phyloP scores from a whole-genome alignment of 495 filamentous ascomycete species.

The Podospora fimiseda region DNA sequence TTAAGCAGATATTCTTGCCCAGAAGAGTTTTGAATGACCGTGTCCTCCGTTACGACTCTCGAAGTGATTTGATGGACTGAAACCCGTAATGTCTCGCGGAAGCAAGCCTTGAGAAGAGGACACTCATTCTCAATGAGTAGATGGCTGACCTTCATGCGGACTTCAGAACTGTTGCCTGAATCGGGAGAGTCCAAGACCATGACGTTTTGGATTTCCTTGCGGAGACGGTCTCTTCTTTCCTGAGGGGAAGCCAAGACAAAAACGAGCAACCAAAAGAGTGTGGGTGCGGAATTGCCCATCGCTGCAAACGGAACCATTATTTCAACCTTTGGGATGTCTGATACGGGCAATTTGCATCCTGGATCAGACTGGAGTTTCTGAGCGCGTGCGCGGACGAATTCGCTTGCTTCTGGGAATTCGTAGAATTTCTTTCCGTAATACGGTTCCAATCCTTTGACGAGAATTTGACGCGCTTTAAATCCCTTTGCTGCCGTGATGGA shows the following conservation, averaged over 20 bases:
- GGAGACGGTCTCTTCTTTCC: background rate
- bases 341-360: background rate
- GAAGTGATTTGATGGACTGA: conserved; percentile 11
- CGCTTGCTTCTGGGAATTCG: background rate
- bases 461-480: background rate
- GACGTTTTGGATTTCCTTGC: conserved; percentile 11
- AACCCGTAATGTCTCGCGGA: conserved; percentile 10
- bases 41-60: conserved; percentile 12
- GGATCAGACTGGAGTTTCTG: conserved; percentile 3
- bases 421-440: conserved; percentile 6
- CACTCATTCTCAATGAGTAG: conserved; percentile 11
- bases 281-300: conserved; percentile 13
- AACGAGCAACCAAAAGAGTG: conserved; percentile 9
- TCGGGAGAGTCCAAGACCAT: too few relatives aligned
- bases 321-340: conserved; percentile 8
- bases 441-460: conserved; percentile 2
- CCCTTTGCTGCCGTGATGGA: background rate
- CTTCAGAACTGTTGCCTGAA: background rate
- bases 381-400: conserved; percentile 9
- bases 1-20: conserved; percentile 8
- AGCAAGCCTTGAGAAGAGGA: conserved; percentile 13
- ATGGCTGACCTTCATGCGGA: too few relatives aligned
- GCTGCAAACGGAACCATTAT: conserved; percentile 14
- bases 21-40: background rate
- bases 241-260: conserved; percentile 1